Base-by-base conservation (phyloP, 129 eudicot species). In the Smallanthus sonchifolius region DNA sequence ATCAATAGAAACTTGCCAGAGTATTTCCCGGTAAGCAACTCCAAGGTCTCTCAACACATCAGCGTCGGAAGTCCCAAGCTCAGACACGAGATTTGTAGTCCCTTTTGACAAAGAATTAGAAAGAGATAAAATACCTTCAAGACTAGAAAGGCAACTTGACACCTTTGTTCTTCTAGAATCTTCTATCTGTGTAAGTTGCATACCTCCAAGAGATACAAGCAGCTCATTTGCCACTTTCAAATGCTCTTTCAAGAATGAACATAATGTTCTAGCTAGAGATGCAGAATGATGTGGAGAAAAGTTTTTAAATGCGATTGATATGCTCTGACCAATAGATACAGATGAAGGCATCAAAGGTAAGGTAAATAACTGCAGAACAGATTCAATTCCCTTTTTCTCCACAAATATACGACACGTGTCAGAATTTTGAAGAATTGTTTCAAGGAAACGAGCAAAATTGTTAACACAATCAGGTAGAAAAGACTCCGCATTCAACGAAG, bases 1-100 rank as follows among this genome's bases (percentile, higher is more conserved):
- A 67, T 82, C 77, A 67, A 88, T 47, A 52, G 99, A 94, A 80
- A 91, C 77, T 75, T 94, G 99, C 99, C 98, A 94, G 14, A 86
- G 85, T 54, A 88, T 77, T 75, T 90, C 99, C 83, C 82, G 86
- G 61, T 94, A 94, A 52, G 83, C 83, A 76, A 80, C 87, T 44
- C 99, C 99, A 80, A 94, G 90, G 67, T 94, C 99, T 84, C 85
- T 88, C 77, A 94, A 74, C 69, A 91, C 91, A 75, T 94, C 99
- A 51, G 96, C 87, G 88, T 94, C 97, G 59, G 96, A 85, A 68
- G 96, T 81, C 17, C 97, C 96, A 72, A 94, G 77, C 78, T 94
- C 99, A 32, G 97, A 86, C 51, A 86, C 88, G 15, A 91, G 87
- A n/a, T 91, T 84, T 20, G 95, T 78, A 69, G 87, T 81, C 40